These are phyloP conservation scores for Fraxinus platypoda DNA, from an alignment of 305 asterid genomes.

Conservation along the genomic window DNA sequence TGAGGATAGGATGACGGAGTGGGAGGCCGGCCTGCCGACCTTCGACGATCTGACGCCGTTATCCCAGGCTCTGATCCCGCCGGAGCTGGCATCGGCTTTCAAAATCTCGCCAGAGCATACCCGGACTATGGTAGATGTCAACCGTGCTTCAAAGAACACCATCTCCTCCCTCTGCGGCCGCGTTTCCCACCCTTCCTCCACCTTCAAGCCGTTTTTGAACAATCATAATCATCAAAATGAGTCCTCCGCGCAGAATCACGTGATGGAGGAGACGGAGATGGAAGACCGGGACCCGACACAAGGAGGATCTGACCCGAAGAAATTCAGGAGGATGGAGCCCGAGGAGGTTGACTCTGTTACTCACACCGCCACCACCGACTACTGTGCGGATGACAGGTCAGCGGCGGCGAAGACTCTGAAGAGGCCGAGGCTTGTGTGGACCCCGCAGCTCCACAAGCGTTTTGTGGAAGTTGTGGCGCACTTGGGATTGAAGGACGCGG, in stretches of 20 bases:
- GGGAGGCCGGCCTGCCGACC: conserved; percentile 81
- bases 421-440: conserved; percentile 93
- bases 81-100: conserved; percentile 80
- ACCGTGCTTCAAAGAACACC: conserved; percentile 69
- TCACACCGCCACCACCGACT: conserved; percentile 26
- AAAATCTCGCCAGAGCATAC: conserved; percentile 62
- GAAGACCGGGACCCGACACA: conserved; percentile 44
- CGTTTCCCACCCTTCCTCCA: conserved; percentile 18
- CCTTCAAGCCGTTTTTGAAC: conserved; percentile 32
- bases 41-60: conserved; percentile 68
- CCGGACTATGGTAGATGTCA: conserved; percentile 53
- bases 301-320: conserved; percentile 40
- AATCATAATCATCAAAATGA: conserved; percentile 9
- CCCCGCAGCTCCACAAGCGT: conserved; percentile 92
- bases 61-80: conserved; percentile 65
- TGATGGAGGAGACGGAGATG: conserved; percentile 30
- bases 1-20: conserved; percentile 47
- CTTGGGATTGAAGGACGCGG: conserved; percentile 81
- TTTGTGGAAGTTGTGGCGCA: conserved; percentile 92
- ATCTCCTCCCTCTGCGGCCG: conserved; percentile 49
- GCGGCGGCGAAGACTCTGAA: conserved; percentile 56
- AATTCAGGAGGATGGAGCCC: conserved; percentile 34
- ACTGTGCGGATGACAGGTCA: conserved; percentile 46
- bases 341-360: conserved; percentile 44
- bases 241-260: conserved; percentile 31